phyloP scores from a whole-genome alignment of 345 rosid species.

The Eucalyptus microcorys region DNA sequence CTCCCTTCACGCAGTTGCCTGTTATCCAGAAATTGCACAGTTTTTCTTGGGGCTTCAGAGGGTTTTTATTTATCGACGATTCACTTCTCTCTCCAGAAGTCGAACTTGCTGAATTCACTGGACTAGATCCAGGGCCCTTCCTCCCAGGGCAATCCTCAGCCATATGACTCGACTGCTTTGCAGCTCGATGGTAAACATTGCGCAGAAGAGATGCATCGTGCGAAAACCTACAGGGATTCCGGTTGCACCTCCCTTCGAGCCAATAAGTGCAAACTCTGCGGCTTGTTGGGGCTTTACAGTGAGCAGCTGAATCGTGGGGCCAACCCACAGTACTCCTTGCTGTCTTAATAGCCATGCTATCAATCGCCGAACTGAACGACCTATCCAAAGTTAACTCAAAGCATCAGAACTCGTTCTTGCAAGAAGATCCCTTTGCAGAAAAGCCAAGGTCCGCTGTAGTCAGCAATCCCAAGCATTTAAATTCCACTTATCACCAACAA shows the following conservation, averaged over 20 bases:
- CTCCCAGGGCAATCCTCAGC: neutral
- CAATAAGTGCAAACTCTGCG: neutral
- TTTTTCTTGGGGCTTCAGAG: neutral
- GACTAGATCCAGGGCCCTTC: neutral
- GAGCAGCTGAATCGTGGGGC: neutral
- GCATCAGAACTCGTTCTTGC: neutral
- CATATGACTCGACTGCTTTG: neutral
- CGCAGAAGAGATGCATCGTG: neutral
- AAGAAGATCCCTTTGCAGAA: neutral
- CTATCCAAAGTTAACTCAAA: neutral
- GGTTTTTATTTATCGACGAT: neutral
- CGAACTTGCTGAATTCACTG: neutral
- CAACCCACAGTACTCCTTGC: neutral
- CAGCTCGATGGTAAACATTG: neutral
- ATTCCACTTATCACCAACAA: neutral
- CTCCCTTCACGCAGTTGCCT: slow-evolving; percentile 11
- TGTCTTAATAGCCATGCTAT: neutral
- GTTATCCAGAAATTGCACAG: slow-evolving; percentile 9
- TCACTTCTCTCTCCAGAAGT: neutral
- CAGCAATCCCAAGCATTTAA: neutral
- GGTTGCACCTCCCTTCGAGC: slow-evolving; percentile 9
- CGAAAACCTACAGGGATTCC: slow-evolving; percentile 18
- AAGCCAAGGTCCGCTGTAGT: neutral
- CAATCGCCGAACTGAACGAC: neutral
- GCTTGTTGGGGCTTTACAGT: neutral